Base-by-base conservation (phyloP, 2,329 filamentous ascomycete genomes). In the Achaetomium macrosporum region DNA sequence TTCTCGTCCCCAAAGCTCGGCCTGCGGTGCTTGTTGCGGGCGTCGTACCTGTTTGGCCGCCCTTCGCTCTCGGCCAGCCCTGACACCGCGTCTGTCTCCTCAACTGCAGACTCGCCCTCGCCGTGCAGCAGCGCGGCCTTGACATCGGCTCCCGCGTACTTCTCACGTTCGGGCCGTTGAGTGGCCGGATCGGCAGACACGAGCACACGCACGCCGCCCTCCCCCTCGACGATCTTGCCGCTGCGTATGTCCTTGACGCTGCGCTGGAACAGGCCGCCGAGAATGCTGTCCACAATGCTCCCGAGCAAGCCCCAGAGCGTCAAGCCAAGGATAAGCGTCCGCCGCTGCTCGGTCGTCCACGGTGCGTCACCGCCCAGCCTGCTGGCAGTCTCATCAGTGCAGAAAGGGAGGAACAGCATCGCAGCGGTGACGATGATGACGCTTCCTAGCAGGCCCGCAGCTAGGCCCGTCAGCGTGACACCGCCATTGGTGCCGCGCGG, bases 401-500 rank as follows among this genome's bases (percentile, higher is more conserved):
- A 93, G 58, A 88, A 79, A 0, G 89, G 88, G 19, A 91, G 66
- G 45, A 91, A 77, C 9, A 87, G 58, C 42, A 84, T 75, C 2
- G 89, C 80, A 0, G 78, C 62, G 0, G 83, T 82, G 20, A 86
- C 75, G 6, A 91, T 83, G 43, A 92, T 76, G 52, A 87, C 78
- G 10, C 88, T 85, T 3, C 91, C 91, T 1, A 88, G 66, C 17
- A 88, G 67, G 1, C 90, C 91, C 2, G 90, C 88, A 0, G 75
- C 71, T 0, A 96, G 73, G 0, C 93, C 93, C 42, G 81, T 74
- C 0, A 83, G 61, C 0, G 90, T 95, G 9, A 99, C 88, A 15
- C 92, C 93, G 31, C 93, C 93, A 66, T 99, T 99, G 40, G 93
- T 97, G 46, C 93, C 93, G 1, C 82, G 85, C 0, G 93, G 91